Base-by-base conservation (phyloP, 345 rosid species). In the Camelina sativa region DNA sequence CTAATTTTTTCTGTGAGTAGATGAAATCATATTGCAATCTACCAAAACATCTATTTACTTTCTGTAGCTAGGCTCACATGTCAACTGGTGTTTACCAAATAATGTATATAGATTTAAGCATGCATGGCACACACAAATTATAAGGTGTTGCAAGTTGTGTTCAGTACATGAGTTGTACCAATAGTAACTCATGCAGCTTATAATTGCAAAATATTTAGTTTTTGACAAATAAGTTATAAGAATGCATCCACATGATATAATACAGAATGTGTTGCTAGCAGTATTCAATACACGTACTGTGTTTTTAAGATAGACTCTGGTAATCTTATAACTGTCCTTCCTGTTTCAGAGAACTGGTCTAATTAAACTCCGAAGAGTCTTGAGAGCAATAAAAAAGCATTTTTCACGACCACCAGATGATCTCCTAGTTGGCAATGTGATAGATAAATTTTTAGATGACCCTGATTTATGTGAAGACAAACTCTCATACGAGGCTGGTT, bases 311-410 rank as follows among this genome's bases (percentile, higher is more conserved):
- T 71, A 59, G 19, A 51, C 69, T 75, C 60, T 81, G 65, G 63
- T 64, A 40, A 50, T 57, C 73, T 41, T 41, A 71, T 51, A 59
- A 48, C 2, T 65, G 32, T 66, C 62, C 50, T 65, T 77, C 76
- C 32, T 62, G 71, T 82, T 75, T 62, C 86, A 94, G 99, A 92
- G 84, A 90, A 90, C 93, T 76, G 97, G 97, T 65, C 80, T 92
- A 73, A 81, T 95, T 77, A 95, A 95, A 84, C 97, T 95, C 77
- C 97, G 99, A 34, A 85, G 97, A 82, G 99, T 92, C 73, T 84
- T 95, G 69, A 85, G 97, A 84, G 89, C 99, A 67, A 91, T 95
- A 60, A 93, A 91, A 73, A 92, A 90, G 76, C 99, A 92, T 84
- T 95, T 95, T 71, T 80, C 88, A 53, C 97, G 90, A 66, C 99